Base-by-base conservation (phyloP, 345 rosid species). In the Excoecaria agallocha region DNA sequence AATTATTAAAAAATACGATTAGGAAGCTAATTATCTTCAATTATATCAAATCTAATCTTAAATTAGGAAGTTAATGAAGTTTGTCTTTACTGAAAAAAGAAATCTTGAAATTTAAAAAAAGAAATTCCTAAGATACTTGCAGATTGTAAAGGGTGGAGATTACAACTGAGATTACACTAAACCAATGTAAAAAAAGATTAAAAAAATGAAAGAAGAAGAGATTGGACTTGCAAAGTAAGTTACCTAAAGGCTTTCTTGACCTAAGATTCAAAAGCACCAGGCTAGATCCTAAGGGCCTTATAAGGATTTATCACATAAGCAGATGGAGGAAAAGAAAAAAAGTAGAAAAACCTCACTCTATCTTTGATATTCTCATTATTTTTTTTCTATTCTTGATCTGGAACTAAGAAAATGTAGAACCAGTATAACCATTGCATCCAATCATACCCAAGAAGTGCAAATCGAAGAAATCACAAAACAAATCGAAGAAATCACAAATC, bases 241-340 rank as follows among this genome's bases (percentile, higher is more conserved):
- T 81, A 80, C 56, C 97, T 79, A 78, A 95, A 95, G 50, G 99
- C 99, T 68, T 85, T 89, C 82, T 84, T 91, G 83, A 95, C 92
- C 86, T 95, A 94, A 54, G 87, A 88, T 83, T 89, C 97, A 45
- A 94, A 87, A 6, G 98, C 96, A 64, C 83, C 89, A 37, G 84
- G 97, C 58, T 85, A 86, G 85, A 95, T 84, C 89, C 74, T 80
- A 17, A 95, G 89, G 0, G 93, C 89, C 66, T 85, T 85, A 66
- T 87, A 93, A 0, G 96, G 93, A 82, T 95, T 96, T 78, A 74
- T 75, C 0, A 85, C 84, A n/a, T 88, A 84, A 46, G 89, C 80
- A 5, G 85, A 70, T 4, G 90, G 82, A 51, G 78, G 73, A 43
- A 80, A 45, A 38, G 67, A 79, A 50, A 79, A 63, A 38, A 41